phyloP scores from a whole-genome alignment of 2,329 filamentous ascomycete species.

The Thermoascus crustaceus region DNA sequence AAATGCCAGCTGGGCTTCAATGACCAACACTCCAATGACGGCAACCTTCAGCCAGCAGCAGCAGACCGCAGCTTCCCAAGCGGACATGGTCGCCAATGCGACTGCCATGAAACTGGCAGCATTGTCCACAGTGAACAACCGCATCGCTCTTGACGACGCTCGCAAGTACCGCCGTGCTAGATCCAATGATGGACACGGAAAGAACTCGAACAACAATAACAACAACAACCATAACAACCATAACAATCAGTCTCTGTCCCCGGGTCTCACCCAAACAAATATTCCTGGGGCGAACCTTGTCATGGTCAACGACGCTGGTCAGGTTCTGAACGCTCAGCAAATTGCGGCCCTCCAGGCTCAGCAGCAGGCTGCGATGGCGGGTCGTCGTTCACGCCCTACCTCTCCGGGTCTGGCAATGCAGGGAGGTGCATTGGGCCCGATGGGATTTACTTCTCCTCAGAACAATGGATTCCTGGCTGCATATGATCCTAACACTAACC shows the following conservation, averaged over 20 bases:
- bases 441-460: constrained; percentile 78
- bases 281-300: constrained; percentile 70
- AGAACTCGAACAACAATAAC: constrained; percentile 31
- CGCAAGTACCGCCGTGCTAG: constrained; percentile 89
- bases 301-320: constrained; percentile 91
- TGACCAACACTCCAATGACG: constrained; percentile 96
- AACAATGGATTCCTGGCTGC: constrained; percentile 91
- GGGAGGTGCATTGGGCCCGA: constrained; percentile 48
- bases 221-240: too few species aligned
- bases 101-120: constrained; percentile 98
- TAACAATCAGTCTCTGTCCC: constrained; percentile 55
- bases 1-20: constrained; percentile 94
- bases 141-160: constrained; percentile 92
- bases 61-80: constrained; percentile 57
- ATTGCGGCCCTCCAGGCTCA: constrained; percentile 72
- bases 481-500: constrained; percentile 62
- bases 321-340: constrained; percentile 77
- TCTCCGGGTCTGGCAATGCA: constrained; percentile 85
- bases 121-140: constrained; percentile 94
- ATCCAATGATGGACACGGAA: constrained; percentile 65
- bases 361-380: constrained; percentile 48
- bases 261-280: constrained; percentile 54
- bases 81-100: constrained; percentile 97
- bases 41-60: constrained; percentile 63
- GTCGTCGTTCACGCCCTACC: constrained; percentile 73